Evolutionary conservation across 2,329 filamentous ascomycete genomes (phyloP).

Genomic region (Fonsecaea monophora): DNA sequence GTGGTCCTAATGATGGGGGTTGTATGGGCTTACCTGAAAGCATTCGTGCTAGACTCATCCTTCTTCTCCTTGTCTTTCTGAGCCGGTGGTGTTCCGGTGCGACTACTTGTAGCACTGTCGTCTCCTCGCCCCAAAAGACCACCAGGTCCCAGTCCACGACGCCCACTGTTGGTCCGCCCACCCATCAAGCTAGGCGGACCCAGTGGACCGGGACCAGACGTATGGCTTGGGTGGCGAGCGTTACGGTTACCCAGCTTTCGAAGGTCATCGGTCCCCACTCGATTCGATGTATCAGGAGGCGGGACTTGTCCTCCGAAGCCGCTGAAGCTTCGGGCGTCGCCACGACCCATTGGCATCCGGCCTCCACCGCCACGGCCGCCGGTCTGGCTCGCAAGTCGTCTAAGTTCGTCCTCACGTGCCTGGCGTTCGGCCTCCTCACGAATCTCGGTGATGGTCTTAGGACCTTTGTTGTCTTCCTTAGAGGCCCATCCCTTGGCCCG

Average conservation of each 20-base stretch:
- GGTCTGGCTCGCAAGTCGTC: conserved; percentile 59
- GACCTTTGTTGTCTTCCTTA: conserved; percentile 90
- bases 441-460: conserved; percentile 94
- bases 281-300: conserved; percentile 74
- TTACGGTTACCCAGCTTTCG: conserved; percentile 76
- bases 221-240: conserved; percentile 68
- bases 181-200: conserved; percentile 87
- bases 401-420: conserved; percentile 78
- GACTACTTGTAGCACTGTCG: conserved; percentile 85
- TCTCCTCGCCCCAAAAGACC: conserved; percentile 76
- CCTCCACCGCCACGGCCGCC: conserved; percentile 68
- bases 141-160: conserved; percentile 75
- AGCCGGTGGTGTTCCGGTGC: conserved; percentile 83
- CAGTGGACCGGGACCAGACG: conserved; percentile 60
- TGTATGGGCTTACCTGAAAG: conserved; percentile 79
- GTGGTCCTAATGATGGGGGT: background rate
- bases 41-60: conserved; percentile 77
- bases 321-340: conserved; percentile 85
- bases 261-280: conserved; percentile 89
- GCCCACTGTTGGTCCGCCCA: conserved; percentile 88
- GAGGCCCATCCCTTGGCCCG: conserved; percentile 78
- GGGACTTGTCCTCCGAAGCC: conserved; percentile 69
- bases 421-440: conserved; percentile 79
- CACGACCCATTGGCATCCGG: conserved; percentile 76
- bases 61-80: conserved; percentile 64